Evolutionary conservation across 1,284 basidiomycete genomes (phyloP).

Genomic region (Papiliotrema laurentii): DNA sequence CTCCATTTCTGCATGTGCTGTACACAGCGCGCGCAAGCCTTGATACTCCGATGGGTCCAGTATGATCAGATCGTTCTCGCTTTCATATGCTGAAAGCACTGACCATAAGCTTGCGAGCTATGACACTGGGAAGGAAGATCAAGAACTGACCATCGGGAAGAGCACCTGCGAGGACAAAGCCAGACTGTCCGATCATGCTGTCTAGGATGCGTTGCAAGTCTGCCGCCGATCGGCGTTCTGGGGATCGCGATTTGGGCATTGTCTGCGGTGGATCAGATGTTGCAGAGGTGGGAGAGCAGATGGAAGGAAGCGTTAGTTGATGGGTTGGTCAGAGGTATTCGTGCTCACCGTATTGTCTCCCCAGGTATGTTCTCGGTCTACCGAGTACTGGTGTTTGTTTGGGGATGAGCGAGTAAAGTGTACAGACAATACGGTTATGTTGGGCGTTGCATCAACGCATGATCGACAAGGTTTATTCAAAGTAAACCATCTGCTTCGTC

Average conservation of each 20-base stretch:
- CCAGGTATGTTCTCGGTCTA: too few species aligned
- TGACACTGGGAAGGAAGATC: neutral
- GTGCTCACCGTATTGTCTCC: too few species aligned
- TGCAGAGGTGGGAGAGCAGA: neutral
- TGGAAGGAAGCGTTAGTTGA: neutral
- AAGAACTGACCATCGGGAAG: conserved; percentile 28
- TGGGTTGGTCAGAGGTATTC: neutral
- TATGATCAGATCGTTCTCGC: conserved; percentile 25
- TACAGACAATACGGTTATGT: too few species aligned
- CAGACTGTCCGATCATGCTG: conserved; percentile 25
- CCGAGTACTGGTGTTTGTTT: too few species aligned
- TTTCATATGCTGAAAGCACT: conserved; percentile 21
- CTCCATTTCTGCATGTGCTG: conserved; percentile 22
- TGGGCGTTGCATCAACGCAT: too few species aligned
- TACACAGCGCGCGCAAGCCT: conserved; percentile 17
- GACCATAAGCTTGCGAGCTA: too few species aligned
- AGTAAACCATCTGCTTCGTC: too few species aligned
- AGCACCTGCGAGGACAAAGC: conserved; percentile 26
- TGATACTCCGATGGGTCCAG: conserved; percentile 26
- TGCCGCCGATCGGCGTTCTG: conserved; percentile 25
- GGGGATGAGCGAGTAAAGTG: too few species aligned
- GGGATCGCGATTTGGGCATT: conserved; percentile 1
- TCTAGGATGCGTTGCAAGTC: conserved; percentile 35
- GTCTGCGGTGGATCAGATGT: neutral
- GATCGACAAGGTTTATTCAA: too few species aligned